These are phyloP conservation scores for Salvia miltiorrhiza DNA, from an alignment of 257 asterid genomes.

Conservation along the genomic window DNA sequence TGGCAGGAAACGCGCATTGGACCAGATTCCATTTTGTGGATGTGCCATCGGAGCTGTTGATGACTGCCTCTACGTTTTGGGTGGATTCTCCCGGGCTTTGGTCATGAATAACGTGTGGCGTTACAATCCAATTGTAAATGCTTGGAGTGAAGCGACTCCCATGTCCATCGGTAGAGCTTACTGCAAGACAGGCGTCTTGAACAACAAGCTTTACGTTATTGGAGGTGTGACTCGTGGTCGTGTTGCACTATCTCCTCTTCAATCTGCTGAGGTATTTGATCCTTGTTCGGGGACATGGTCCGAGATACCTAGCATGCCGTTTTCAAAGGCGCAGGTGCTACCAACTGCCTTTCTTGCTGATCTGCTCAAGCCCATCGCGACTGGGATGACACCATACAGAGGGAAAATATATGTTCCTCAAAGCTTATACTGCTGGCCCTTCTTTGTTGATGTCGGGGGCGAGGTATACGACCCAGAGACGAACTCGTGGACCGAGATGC, in stretches of 20 bases:
- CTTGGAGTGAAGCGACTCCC: slow-evolving; percentile 71
- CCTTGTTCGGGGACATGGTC: slow-evolving; percentile 71
- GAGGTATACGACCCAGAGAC: slow-evolving; percentile 90
- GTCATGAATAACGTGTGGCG: slow-evolving; percentile 66
- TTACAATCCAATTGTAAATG: slow-evolving; percentile 62
- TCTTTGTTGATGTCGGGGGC: slow-evolving; percentile 95
- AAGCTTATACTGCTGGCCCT: slow-evolving; percentile 90
- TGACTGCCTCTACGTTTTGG: slow-evolving; percentile 80
- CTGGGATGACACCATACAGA: slow-evolving; percentile 79
- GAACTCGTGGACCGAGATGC: slow-evolving; percentile 85
- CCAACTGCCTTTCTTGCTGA: slow-evolving; percentile 93
- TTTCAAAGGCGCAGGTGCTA: slow-evolving; percentile 74
- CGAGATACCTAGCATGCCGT: slow-evolving; percentile 87
- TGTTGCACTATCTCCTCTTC: slow-evolving; percentile 78
- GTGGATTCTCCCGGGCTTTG: slow-evolving; percentile 62
- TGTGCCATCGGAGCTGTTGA: slow-evolving; percentile 81
- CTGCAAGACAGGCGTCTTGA: slow-evolving; percentile 65
- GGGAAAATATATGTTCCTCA: slow-evolving; percentile 91
- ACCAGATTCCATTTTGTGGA: slow-evolving; percentile 73
- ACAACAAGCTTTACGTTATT: slow-evolving; percentile 75
- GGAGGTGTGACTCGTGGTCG: slow-evolving; percentile 87
- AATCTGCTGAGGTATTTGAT: slow-evolving; percentile 85
- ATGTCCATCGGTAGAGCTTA: slow-evolving; percentile 83
- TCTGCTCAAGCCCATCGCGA: slow-evolving; percentile 87
- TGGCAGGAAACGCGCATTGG: slow-evolving; percentile 54